Evolutionary conservation across 2,329 filamentous ascomycete genomes (phyloP).

Genomic region (Alternaria sp.): DNA sequence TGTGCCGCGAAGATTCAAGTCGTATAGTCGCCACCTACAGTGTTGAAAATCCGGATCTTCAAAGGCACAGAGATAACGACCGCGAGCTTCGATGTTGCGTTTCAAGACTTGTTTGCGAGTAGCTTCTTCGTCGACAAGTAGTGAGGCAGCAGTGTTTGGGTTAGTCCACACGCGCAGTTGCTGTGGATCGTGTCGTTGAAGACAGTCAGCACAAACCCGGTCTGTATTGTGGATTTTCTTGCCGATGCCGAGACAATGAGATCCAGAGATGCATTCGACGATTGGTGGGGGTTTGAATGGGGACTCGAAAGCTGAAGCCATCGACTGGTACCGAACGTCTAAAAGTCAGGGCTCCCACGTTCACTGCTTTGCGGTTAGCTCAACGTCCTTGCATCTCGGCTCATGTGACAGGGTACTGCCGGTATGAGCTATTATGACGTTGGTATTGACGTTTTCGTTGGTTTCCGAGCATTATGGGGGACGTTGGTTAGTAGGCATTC

Average conservation of each 20-base stretch:
- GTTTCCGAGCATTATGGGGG: slow-evolving; percentile 7
- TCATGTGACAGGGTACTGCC: slow-evolving; percentile 14
- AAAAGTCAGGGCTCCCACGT: slow-evolving; percentile 21
- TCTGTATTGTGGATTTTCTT: slow-evolving; percentile 33
- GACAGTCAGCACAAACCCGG: slow-evolving; percentile 33
- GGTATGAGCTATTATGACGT: slow-evolving; percentile 15
- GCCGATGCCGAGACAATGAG: slow-evolving; percentile 38
- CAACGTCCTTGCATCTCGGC: slow-evolving; percentile 28
- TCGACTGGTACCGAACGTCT: slow-evolving; percentile 24
- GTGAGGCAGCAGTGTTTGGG: slow-evolving; percentile 21
- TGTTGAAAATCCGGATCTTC: slow-evolving; percentile 39
- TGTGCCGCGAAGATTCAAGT: slow-evolving; percentile 37
- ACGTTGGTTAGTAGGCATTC: not conserved
- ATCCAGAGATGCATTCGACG: slow-evolving; percentile 31
- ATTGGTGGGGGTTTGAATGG: slow-evolving; percentile 36
- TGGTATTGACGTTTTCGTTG: not conserved
- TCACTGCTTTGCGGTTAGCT: slow-evolving; percentile 26
- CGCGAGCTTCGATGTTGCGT: slow-evolving; percentile 33
- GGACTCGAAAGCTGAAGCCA: slow-evolving; percentile 24
- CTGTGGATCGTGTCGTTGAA: slow-evolving; percentile 35
- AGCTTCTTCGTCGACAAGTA: slow-evolving; percentile 31
- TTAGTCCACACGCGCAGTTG: slow-evolving; percentile 33
- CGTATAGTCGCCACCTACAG: slow-evolving; percentile 34
- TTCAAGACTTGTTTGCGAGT: slow-evolving; percentile 29
- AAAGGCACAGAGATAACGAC: slow-evolving; percentile 30